Evolutionary conservation across 2,329 filamentous ascomycete genomes (phyloP), one percentile per base, ranked within the genome.

Genomic region (Blumeria graminis): DNA sequence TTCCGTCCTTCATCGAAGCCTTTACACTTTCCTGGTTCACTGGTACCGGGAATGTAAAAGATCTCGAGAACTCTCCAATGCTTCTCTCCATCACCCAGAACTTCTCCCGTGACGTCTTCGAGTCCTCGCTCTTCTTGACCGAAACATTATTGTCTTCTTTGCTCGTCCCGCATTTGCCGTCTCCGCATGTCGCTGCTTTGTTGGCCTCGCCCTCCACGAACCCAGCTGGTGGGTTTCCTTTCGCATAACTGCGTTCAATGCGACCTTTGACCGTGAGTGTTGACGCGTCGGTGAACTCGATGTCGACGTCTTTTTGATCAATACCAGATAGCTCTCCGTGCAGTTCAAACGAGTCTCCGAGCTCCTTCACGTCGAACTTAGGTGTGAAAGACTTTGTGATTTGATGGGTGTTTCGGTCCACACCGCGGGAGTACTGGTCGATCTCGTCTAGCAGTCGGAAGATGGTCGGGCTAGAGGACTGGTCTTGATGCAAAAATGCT

Each of bases 301-400:
- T 84, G 66, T 76, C 72, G 65, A 90, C 72, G 64, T 88, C 73
- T 63, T 85, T 79, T 70, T 86, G 84, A 60, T 77, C 76, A 62
- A 88, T 73, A 56, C 86, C 86, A 0, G 85, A 81, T 6, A 90
- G 78, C 69, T 90, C 85, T 63, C 85, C 86, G 63, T 89, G 79
- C 18, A 90, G 80, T 69, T 90, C 81, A 66, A 87, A 90, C 60
- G 71, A 67, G 6, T 78, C 69, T 59, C 76, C 75, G 11, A 76
- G 77, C 71, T 92, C 86, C 67, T 77, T 81, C 59, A 89, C 74
- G 64, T 90, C 85, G 65, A 90, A 90, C 69, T 80, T 83, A 56
- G 85, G 86, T 58, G 77, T 76, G 76, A 87, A 89, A 64, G 76
- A 71, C 52, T 63, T 65, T 43, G 61, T 56, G 52, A 60, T 59